Evolutionary conservation across 1,139 yeast species (phyloP).

Genomic region (Trichomonascaceae sp.): DNA sequence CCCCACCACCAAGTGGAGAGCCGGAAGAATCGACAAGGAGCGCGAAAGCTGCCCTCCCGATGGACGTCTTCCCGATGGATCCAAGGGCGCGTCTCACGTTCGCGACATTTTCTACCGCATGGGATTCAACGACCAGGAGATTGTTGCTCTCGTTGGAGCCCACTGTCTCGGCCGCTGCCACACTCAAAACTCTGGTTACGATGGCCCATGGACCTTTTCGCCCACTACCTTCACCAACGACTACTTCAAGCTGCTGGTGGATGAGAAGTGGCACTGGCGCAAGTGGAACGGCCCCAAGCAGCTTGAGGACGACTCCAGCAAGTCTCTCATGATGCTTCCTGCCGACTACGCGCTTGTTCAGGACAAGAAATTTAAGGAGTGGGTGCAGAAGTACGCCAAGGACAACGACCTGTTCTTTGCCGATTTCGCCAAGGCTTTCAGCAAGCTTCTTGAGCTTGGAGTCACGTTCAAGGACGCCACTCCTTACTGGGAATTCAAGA

Average conservation of each 20-base stretch:
- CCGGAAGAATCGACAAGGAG: slow-evolving; percentile 57
- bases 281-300: slow-evolving; percentile 73
- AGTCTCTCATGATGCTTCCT: slow-evolving; percentile 82
- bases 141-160: slow-evolving; percentile 80
- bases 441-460: slow-evolving; percentile 63
- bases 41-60: slow-evolving; percentile 30
- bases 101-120: slow-evolving; percentile 54
- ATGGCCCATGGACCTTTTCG: slow-evolving; percentile 88
- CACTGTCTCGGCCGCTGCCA: slow-evolving; percentile 79
- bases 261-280: slow-evolving; percentile 59
- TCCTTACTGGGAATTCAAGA: slow-evolving; percentile 32
- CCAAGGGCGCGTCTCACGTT: slow-evolving; percentile 55
- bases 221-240: slow-evolving; percentile 73
- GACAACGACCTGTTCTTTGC: slow-evolving; percentile 57
- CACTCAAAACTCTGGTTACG: slow-evolving; percentile 42
- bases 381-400: slow-evolving; percentile 59
- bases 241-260: slow-evolving; percentile 53
- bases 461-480: slow-evolving; percentile 38
- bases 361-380: slow-evolving; percentile 50
- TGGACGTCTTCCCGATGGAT: slow-evolving; percentile 74
- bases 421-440: slow-evolving; percentile 60
- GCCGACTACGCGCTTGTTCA: slow-evolving; percentile 65
- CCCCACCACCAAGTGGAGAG: slow-evolving; percentile 77
- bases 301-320: slow-evolving; percentile 58
- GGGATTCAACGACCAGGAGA: slow-evolving; percentile 73